Conservation (phyloP, 345 rosid genomes). For the Lumnitzera littorea region DNA sequence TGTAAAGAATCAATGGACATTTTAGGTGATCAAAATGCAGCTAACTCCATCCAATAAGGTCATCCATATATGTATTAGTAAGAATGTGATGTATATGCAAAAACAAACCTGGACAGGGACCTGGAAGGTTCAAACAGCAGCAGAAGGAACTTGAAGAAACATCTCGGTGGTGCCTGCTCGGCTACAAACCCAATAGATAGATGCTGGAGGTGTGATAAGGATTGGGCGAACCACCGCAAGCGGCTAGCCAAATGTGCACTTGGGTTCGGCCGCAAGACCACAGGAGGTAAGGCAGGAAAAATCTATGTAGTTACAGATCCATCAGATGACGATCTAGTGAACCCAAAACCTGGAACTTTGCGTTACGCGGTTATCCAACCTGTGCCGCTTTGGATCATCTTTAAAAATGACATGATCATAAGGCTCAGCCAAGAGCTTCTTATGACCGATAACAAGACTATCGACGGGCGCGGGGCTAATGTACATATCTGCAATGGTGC, state of each 20-base stretch:
- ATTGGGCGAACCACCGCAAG: constrained; percentile 28
- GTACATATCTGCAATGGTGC: constrained; percentile 58
- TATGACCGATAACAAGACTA: constrained; percentile 48
- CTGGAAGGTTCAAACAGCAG: constrained; percentile 10
- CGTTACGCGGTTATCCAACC: constrained; percentile 35
- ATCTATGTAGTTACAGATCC: constrained; percentile 51
- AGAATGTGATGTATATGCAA: background rate
- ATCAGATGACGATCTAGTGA: constrained; percentile 38
- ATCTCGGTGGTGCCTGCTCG: constrained; percentile 10
- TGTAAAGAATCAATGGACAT: too few species aligned
- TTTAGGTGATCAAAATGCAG: too few species aligned
- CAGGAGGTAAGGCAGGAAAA: constrained; percentile 54
- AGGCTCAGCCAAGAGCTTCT: constrained; percentile 53
- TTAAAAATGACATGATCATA: constrained; percentile 46
- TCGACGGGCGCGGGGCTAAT: constrained; percentile 59
- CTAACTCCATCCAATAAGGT: too few species aligned
- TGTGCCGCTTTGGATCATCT: constrained; percentile 46
- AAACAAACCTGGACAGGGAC: constrained; percentile 1
- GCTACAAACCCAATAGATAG: constrained; percentile 33
- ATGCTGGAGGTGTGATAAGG: constrained; percentile 33
- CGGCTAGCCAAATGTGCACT: background rate
- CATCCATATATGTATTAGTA: too few species aligned
- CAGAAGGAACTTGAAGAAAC: constrained; percentile 11
- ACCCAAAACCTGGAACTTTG: constrained; percentile 51
- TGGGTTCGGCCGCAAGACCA: constrained; percentile 54